These are phyloP conservation scores for Orbilia oligospora DNA, from an alignment of 2,329 filamentous ascomycete species.

Conservation along the genomic window DNA sequence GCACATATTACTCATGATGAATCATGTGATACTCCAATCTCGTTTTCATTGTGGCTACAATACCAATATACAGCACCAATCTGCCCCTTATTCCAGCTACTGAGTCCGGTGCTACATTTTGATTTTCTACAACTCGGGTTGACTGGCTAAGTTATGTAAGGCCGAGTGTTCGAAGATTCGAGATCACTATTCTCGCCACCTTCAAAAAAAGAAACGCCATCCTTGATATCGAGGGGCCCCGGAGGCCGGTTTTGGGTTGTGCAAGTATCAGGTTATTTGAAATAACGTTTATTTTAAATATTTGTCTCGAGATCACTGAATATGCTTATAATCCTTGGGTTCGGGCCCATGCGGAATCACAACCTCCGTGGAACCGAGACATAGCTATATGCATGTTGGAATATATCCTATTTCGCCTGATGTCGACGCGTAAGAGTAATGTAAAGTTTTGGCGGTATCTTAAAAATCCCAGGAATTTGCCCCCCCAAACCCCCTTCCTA, in stretches of 20 bases:
- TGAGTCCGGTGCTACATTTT: too few relatives aligned
- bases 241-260: not conserved
- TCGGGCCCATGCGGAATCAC: slow-evolving; percentile 31
- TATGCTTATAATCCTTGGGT: not conserved
- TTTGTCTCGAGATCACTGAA: not conserved
- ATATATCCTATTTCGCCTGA: slow-evolving; percentile 5
- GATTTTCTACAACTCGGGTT: not conserved
- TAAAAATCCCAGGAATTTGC: slow-evolving; percentile 2
- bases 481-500: not conserved
- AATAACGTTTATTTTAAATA: slow-evolving; percentile 13
- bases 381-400: slow-evolving; percentile 6
- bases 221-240: not conserved
- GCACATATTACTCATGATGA: slow-evolving; percentile 49
- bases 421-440: slow-evolving; percentile 7
- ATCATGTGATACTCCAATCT: slow-evolving; percentile 47
- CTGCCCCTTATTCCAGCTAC: too few relatives aligned
- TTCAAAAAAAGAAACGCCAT: slow-evolving; percentile 2
- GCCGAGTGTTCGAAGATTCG: not conserved
- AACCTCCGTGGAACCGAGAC: slow-evolving; percentile 31
- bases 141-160: not conserved
- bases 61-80: not conserved
- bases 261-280: slow-evolving; percentile 35
- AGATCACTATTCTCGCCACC: not conserved
- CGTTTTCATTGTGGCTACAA: slow-evolving; percentile 1
- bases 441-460: slow-evolving; percentile 1